phyloP scores from a whole-genome alignment of 768 basidiomycete genomes.

The Ephemerocybe angulata region DNA sequence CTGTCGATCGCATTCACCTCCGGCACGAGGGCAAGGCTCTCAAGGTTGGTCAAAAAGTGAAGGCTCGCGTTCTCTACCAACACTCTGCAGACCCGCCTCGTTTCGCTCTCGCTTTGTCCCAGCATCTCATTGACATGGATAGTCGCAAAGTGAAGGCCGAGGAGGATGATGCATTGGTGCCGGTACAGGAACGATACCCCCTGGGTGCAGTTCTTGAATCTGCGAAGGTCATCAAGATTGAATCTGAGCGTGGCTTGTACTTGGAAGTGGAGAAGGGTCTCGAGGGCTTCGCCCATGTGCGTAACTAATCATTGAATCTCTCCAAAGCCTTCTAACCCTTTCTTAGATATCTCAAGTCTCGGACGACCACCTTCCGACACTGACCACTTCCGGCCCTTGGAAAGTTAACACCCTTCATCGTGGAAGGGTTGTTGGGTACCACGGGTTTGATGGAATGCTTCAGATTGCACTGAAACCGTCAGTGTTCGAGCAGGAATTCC shows the following conservation, averaged over 20 bases:
- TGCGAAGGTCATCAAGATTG: slow-evolving; percentile 71
- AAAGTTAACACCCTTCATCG: slow-evolving; percentile 73
- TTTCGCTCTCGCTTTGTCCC: slow-evolving; percentile 75
- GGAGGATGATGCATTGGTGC: slow-evolving; percentile 18
- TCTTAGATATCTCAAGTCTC: slow-evolving; percentile 90
- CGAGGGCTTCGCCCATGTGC: slow-evolving; percentile 84
- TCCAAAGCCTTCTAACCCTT: slow-evolving; percentile 8
- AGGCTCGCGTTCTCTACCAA: slow-evolving; percentile 81
- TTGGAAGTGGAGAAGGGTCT: slow-evolving; percentile 61
- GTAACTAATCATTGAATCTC: slow-evolving; percentile 23
- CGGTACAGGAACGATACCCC: slow-evolving; percentile 58
- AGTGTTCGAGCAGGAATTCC: slow-evolving; percentile 79
- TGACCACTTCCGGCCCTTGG: slow-evolving; percentile 79
- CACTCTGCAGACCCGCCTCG: slow-evolving; percentile 71
- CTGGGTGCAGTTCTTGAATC: slow-evolving; percentile 69
- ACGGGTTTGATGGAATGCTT: slow-evolving; percentile 80
- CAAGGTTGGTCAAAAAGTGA: slow-evolving; percentile 73
- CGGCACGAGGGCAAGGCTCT: slow-evolving; percentile 42
- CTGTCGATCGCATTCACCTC: slow-evolving; percentile 79
- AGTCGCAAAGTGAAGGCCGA: slow-evolving; percentile 31
- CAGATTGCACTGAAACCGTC: slow-evolving; percentile 85
- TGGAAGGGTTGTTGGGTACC: slow-evolving; percentile 85
- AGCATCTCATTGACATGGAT: slow-evolving; percentile 63
- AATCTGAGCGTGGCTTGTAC: slow-evolving; percentile 78
- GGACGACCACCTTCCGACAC: slow-evolving; percentile 83